Percentiles rank a stretch among this genome's conserved stretches.
These are phyloP conservation scores for Plasmodium knowlesi DNA, from an alignment of 169 alveolate genomes.

Conservation along the genomic window DNA sequence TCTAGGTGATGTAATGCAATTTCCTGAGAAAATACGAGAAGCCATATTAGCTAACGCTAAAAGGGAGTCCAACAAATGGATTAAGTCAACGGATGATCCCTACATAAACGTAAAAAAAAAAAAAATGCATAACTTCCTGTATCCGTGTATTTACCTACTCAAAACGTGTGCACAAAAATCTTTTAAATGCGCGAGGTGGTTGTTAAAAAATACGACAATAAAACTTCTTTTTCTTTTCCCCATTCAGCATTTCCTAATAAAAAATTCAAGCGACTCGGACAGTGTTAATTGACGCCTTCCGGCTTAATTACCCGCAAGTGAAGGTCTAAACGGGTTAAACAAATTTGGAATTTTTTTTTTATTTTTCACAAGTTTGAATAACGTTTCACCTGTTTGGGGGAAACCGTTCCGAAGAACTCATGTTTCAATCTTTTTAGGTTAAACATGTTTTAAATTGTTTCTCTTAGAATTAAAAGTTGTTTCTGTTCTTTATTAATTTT, in stretches of 20 bases:
- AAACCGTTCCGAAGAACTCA: not conserved
- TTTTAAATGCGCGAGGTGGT: not conserved
- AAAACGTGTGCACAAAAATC: not conserved
- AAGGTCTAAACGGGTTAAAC: not conserved
- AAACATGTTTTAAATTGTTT: not conserved
- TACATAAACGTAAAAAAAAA: conserved; percentile 50
- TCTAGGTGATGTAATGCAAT: conserved; percentile 59
- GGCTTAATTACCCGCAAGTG: not conserved
- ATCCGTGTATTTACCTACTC: not conserved
- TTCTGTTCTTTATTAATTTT: not conserved
- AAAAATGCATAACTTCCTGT: not conserved
- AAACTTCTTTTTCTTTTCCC: conserved; percentile 6
- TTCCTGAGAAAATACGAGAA: conserved; percentile 58
- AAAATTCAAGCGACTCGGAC: conserved; percentile 64
- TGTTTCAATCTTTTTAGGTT: not conserved
- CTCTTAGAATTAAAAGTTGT: not conserved
- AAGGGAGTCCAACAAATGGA: conserved; percentile 52
- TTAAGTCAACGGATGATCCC: conserved; percentile 71
- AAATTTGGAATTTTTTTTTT: not conserved
- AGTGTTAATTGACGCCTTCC: not conserved
- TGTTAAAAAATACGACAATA: not conserved
- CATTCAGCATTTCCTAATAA: conserved; percentile 44
- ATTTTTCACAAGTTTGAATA: not conserved
- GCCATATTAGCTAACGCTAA: conserved; percentile 48
- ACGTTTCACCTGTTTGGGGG: not conserved